Percentiles rank a stretch among this genome's conserved stretches.
These are phyloP conservation scores for Panicum miliaceum DNA, from an alignment of 176 grass and related monocot genomes.

Conservation along the genomic window DNA sequence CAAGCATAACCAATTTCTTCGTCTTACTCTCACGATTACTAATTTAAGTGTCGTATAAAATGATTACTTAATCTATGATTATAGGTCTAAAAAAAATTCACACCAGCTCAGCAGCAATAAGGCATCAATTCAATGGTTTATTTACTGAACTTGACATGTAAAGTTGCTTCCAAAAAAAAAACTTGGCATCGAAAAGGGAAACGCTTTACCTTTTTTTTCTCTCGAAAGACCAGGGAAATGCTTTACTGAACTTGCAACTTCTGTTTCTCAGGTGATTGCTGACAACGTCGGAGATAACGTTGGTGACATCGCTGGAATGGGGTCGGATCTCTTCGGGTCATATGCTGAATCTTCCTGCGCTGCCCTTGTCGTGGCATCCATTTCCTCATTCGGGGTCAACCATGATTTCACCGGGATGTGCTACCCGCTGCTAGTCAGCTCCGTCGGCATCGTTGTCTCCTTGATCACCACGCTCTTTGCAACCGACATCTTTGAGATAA, in stretches of 20 bases:
- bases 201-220: no score
- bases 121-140: neutral
- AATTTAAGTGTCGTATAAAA: no score
- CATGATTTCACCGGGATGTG: conserved; percentile 64
- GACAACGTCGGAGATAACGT: conserved; percentile 66
- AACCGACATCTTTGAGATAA: conserved; percentile 59
- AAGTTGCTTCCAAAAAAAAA: neutral
- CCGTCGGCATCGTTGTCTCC: conserved; percentile 57
- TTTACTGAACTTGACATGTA: neutral
- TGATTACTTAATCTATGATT: no score
- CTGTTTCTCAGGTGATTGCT: conserved; percentile 52
- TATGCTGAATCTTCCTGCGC: conserved; percentile 63
- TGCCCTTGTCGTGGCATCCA: conserved; percentile 60
- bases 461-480: conserved; percentile 63
- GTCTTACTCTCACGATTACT: no score
- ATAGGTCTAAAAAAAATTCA: neutral
- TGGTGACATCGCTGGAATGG: conserved; percentile 66
- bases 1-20: no score
- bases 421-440: conserved; percentile 59
- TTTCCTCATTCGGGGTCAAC: conserved; percentile 62
- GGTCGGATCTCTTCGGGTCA: conserved; percentile 65
- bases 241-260: neutral
- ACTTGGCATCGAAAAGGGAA: neutral
- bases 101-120: neutral
- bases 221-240: neutral